Conservation (phyloP, 2,329 filamentous ascomycete species). For the Myriosclerotinia curreyana region DNA sequence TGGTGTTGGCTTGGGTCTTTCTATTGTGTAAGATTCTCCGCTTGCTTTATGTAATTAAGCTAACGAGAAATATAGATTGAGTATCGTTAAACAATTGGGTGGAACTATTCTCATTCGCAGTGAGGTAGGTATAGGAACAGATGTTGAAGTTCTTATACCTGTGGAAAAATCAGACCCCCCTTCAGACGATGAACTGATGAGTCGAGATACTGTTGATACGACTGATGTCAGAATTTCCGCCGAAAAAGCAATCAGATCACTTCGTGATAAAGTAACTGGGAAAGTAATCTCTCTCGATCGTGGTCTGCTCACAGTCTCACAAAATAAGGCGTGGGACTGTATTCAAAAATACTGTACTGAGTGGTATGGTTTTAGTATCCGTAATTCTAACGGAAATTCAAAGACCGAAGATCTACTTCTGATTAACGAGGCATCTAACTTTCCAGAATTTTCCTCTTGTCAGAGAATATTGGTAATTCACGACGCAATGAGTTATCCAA, state of each 20-base stretch:
- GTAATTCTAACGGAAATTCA: slow-evolving; percentile 11
- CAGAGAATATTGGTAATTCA: slow-evolving; percentile 30
- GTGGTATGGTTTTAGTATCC: slow-evolving; percentile 34
- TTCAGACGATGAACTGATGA: not conserved
- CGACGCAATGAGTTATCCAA: slow-evolving; percentile 24
- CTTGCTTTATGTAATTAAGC: not conserved
- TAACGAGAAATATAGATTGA: slow-evolving; percentile 17
- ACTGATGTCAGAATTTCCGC: slow-evolving; percentile 13
- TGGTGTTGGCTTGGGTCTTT: slow-evolving; percentile 41
- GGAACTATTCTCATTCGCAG: slow-evolving; percentile 56
- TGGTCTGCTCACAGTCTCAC: slow-evolving; percentile 13
- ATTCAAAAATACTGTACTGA: slow-evolving; percentile 33
- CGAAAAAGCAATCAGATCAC: slow-evolving; percentile 25
- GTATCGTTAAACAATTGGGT: slow-evolving; percentile 44
- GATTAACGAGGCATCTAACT: slow-evolving; percentile 24
- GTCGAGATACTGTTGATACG: slow-evolving; percentile 18
- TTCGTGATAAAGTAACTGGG: slow-evolving; percentile 25
- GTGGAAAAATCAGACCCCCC: slow-evolving; percentile 16
- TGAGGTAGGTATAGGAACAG: slow-evolving; percentile 50
- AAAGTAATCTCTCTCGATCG: slow-evolving; percentile 29
- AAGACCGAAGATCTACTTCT: slow-evolving; percentile 19
- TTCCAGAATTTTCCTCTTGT: slow-evolving; percentile 14
- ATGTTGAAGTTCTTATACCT: slow-evolving; percentile 45
- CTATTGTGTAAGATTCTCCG: slow-evolving; percentile 42
- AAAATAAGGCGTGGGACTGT: slow-evolving; percentile 30